Evolutionary conservation across 805 yeast species (phyloP).

Genomic region (Pichia cabralensis): DNA sequence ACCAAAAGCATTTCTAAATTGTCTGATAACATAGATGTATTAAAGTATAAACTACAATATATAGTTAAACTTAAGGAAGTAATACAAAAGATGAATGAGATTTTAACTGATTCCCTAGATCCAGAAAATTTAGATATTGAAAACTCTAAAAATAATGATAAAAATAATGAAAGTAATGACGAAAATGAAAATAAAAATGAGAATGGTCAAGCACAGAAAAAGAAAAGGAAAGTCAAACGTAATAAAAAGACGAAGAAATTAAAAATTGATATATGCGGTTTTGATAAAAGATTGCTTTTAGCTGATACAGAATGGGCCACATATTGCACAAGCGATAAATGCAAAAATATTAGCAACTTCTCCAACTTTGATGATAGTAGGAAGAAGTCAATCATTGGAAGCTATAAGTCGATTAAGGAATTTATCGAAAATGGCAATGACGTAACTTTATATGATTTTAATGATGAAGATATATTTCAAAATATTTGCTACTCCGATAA

Average conservation of each 20-base stretch:
- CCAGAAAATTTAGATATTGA: neutral
- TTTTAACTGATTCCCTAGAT: conserved; percentile 12
- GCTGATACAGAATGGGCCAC: conserved; percentile 20
- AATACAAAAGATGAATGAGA: conserved; percentile 30
- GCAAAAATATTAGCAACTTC: too few relatives aligned
- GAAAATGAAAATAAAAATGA: neutral
- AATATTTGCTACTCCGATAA: conserved; percentile 41
- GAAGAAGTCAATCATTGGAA: too few relatives aligned
- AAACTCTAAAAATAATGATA: conserved; percentile 3
- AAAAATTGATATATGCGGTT: conserved; percentile 46
- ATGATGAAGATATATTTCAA: conserved; percentile 5
- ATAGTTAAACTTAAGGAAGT: conserved; percentile 28
- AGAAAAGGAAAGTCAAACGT: conserved; percentile 12
- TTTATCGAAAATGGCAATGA: too few relatives aligned
- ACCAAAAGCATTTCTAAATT: conserved; percentile 14
- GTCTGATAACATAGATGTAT: conserved; percentile 10
- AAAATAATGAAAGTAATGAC: conserved; percentile 1
- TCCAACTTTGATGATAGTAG: too few relatives aligned
- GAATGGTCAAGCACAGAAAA: neutral
- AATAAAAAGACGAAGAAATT: conserved; percentile 20
- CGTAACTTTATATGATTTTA: too few relatives aligned
- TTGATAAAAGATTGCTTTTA: conserved; percentile 24
- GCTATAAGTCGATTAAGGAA: too few relatives aligned
- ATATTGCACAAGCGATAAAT: too few relatives aligned
- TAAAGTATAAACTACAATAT: conserved; percentile 13